Conservation (phyloP, 2,329 filamentous ascomycete species). For the Periconia sp. region DNA sequence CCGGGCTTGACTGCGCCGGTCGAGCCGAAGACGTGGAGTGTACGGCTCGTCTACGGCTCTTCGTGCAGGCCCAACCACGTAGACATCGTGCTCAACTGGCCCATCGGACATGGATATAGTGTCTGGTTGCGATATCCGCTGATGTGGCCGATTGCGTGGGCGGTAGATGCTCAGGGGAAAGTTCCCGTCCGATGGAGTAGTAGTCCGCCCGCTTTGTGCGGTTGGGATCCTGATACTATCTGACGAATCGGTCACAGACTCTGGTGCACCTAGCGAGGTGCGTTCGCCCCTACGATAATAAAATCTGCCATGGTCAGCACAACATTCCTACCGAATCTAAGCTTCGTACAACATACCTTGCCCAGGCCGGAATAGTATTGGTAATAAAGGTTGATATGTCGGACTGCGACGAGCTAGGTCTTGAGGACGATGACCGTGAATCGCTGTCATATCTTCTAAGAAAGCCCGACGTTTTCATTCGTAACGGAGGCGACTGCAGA, state of each 20-base stretch:
- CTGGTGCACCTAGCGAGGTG: conserved; percentile 40
- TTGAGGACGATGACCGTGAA: conserved; percentile 30
- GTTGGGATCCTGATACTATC: conserved; percentile 38
- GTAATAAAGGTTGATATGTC: conserved; percentile 41
- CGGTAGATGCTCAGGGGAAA: conserved; percentile 45
- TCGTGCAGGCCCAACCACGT: conserved; percentile 35
- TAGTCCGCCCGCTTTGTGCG: conserved; percentile 43
- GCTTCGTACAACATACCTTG: conserved; percentile 33
- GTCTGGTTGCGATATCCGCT: conserved; percentile 36
- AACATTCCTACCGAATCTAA: too few relatives aligned
- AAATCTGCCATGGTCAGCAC: conserved; percentile 29
- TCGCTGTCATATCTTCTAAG: conserved; percentile 42
- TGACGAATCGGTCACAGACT: conserved; percentile 36
- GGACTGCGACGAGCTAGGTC: conserved; percentile 44
- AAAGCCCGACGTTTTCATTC: conserved; percentile 46
- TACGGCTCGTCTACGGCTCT: conserved; percentile 32
- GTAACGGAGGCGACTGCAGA: conserved; percentile 45
- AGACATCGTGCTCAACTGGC: conserved; percentile 35
- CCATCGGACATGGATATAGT: conserved; percentile 37
- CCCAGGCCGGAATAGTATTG: conserved; percentile 47
- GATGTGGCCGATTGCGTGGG: conserved; percentile 45
- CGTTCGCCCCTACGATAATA: conserved; percentile 47
- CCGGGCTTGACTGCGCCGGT: conserved; percentile 54
- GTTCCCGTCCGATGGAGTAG: conserved; percentile 45
- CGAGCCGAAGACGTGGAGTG: conserved; percentile 45